Conservation (phyloP, 2,329 filamentous ascomycete genomes). For the Didymella keratinophila region DNA sequence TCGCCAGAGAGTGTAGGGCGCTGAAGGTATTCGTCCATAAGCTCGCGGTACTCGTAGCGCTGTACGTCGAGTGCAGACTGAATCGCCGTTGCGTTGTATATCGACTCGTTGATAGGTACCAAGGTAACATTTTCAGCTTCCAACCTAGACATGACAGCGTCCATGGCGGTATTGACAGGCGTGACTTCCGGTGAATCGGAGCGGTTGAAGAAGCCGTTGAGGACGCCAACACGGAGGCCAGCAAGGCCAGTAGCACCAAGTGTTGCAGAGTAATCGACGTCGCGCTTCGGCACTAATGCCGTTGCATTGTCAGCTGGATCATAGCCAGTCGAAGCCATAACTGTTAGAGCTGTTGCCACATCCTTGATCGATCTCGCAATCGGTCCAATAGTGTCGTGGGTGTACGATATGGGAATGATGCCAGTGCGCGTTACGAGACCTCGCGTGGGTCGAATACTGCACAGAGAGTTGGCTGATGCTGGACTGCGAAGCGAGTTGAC, state of each 20-base stretch:
- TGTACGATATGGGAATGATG: slow-evolving; percentile 64
- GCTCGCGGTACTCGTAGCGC: slow-evolving; percentile 65
- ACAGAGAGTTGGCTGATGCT: slow-evolving; percentile 67
- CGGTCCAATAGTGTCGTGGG: slow-evolving; percentile 65
- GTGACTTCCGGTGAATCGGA: slow-evolving; percentile 61
- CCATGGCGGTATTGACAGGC: slow-evolving; percentile 65
- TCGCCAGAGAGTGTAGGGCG: slow-evolving; percentile 53
- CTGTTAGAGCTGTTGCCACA: slow-evolving; percentile 59
- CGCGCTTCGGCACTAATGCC: slow-evolving; percentile 55
- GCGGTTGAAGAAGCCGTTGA: slow-evolving; percentile 67
- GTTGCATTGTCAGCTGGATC: slow-evolving; percentile 63
- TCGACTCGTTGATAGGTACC: slow-evolving; percentile 57
- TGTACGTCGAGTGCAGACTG: slow-evolving; percentile 64
- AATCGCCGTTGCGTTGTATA: slow-evolving; percentile 63
- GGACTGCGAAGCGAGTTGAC: slow-evolving; percentile 68
- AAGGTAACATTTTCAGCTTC: slow-evolving; percentile 58
- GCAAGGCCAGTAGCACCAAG: slow-evolving; percentile 48
- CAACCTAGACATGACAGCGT: slow-evolving; percentile 57
- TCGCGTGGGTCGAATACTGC: slow-evolving; percentile 65
- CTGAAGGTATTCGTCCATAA: slow-evolving; percentile 64
- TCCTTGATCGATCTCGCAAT: slow-evolving; percentile 62
- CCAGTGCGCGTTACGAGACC: slow-evolving; percentile 61
- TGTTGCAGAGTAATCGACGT: slow-evolving; percentile 58
- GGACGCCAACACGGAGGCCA: slow-evolving; percentile 58
- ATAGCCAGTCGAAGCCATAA: slow-evolving; percentile 62